phyloP scores from a whole-genome alignment of 331 rosid species.

The Quercus tomentella region DNA sequence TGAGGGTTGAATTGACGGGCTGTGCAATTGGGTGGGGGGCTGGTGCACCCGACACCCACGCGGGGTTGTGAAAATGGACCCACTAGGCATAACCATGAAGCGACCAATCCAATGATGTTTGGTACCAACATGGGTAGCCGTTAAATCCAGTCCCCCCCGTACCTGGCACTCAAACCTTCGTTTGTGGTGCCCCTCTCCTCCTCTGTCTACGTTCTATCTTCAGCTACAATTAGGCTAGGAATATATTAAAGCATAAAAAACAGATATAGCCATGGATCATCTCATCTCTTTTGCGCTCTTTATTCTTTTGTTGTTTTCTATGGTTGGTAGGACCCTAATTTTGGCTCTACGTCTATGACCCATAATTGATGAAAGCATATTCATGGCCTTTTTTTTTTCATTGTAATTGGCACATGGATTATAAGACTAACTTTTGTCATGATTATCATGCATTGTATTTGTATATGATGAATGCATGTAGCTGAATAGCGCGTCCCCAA shows the following conservation, averaged over 20 bases:
- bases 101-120: constrained; percentile 11
- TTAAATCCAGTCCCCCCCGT: constrained; percentile 61
- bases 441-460: not conserved
- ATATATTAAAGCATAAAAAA: not conserved
- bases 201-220: constrained; percentile 16
- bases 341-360: not conserved
- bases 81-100: constrained; percentile 7
- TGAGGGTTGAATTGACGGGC: constrained; percentile 31
- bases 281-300: not conserved
- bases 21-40: constrained; percentile 33
- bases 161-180: constrained; percentile 23
- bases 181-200: not conserved
- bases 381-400: not conserved
- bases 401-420: not conserved
- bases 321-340: not conserved
- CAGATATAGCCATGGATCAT: too few species aligned
- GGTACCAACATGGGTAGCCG: constrained; percentile 24
- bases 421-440: not conserved
- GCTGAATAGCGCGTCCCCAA: not conserved
- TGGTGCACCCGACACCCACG: constrained; percentile 30
- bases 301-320: not conserved
- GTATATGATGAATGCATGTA: not conserved
- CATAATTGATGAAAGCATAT: not conserved
- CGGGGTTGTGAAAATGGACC: constrained; percentile 25
- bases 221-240: not conserved